A percentile compares a stretch with the other conserved stretches of the same genome.
Evolutionary conservation across 2,329 filamentous ascomycete species (phyloP).

Genomic region (Pyrenophora tritici-repentis): DNA sequence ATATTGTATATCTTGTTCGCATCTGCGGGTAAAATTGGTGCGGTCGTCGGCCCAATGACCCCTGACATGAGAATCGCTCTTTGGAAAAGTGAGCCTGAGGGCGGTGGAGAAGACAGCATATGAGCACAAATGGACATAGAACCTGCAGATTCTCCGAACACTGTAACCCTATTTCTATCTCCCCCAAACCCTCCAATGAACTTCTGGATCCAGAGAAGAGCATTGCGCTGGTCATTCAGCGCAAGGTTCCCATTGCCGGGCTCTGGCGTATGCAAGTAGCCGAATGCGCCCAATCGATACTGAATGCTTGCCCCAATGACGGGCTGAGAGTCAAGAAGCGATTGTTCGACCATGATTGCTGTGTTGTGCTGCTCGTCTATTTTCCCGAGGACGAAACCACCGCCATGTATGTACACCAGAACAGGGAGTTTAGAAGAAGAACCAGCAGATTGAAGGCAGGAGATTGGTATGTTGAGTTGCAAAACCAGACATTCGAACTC

Average conservation of each 20-base stretch:
- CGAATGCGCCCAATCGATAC: slow-evolving; percentile 35
- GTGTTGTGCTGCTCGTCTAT: slow-evolving; percentile 34
- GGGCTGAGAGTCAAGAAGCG: slow-evolving; percentile 21
- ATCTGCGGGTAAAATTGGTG: slow-evolving; percentile 11
- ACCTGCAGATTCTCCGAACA: slow-evolving; percentile 56
- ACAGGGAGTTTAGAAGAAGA: slow-evolving; percentile 50
- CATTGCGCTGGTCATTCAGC: slow-evolving; percentile 40
- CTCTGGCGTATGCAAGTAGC: slow-evolving; percentile 50
- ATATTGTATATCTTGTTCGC: slow-evolving; percentile 16
- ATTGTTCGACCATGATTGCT: slow-evolving; percentile 29
- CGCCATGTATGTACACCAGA: slow-evolving; percentile 59
- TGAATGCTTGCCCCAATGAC: slow-evolving; percentile 26
- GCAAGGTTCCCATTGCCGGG: slow-evolving; percentile 31
- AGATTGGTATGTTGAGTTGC: slow-evolving; percentile 31
- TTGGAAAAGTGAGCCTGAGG: slow-evolving; percentile 23
- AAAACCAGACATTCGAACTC: slow-evolving; percentile 29
- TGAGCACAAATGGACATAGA: slow-evolving; percentile 37
- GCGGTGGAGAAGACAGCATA: slow-evolving; percentile 22
- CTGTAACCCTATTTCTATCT: slow-evolving; percentile 36
- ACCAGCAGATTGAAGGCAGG: slow-evolving; percentile 5
- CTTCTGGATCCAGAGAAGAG: slow-evolving; percentile 44
- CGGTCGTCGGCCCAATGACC: slow-evolving; percentile 17
- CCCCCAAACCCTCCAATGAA: slow-evolving; percentile 46
- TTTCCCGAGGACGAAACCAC: slow-evolving; percentile 52
- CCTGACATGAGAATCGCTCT: slow-evolving; percentile 31